Evolutionary conservation across 2,329 filamentous ascomycete genomes (phyloP).

Genomic region (Alternaria conjuncta): DNA sequence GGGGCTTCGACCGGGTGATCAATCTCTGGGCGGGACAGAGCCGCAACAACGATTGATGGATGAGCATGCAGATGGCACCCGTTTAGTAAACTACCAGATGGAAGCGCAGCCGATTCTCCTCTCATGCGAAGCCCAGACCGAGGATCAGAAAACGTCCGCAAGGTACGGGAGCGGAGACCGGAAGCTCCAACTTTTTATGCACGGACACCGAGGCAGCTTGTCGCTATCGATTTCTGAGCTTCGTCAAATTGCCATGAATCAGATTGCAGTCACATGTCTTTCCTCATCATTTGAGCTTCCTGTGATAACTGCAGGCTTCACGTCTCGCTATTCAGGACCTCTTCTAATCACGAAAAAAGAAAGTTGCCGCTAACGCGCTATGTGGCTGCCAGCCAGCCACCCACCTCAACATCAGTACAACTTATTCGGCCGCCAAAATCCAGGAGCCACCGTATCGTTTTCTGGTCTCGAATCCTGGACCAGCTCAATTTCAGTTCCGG

Average conservation of each 20-base stretch:
- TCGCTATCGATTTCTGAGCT: not conserved
- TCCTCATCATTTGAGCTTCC: not conserved
- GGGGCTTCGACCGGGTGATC: constrained; percentile 21
- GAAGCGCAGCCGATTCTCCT: constrained; percentile 17
- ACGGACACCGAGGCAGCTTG: constrained; percentile 14
- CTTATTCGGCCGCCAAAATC: constrained; percentile 55
- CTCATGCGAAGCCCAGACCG: constrained; percentile 28
- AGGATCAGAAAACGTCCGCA: constrained; percentile 27
- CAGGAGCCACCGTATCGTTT: constrained; percentile 26
- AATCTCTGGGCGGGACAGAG: constrained; percentile 31
- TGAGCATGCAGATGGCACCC: constrained; percentile 33
- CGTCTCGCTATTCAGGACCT: not conserved
- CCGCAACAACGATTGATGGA: constrained; percentile 26
- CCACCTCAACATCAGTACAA: constrained; percentile 48
- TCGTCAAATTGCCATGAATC: not conserved
- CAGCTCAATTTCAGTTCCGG: not conserved
- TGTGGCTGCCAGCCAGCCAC: not conserved
- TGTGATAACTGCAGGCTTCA: not conserved
- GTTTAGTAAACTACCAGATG: constrained; percentile 24
- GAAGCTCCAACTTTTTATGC: constrained; percentile 11
- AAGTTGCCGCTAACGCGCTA: not conserved
- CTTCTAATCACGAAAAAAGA: not conserved
- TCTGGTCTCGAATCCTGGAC: constrained; percentile 5
- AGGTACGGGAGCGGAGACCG: constrained; percentile 6
- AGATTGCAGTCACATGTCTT: not conserved